Base-by-base conservation (phyloP, 257 asterid genomes). In the Plectranthus barbatus region DNA sequence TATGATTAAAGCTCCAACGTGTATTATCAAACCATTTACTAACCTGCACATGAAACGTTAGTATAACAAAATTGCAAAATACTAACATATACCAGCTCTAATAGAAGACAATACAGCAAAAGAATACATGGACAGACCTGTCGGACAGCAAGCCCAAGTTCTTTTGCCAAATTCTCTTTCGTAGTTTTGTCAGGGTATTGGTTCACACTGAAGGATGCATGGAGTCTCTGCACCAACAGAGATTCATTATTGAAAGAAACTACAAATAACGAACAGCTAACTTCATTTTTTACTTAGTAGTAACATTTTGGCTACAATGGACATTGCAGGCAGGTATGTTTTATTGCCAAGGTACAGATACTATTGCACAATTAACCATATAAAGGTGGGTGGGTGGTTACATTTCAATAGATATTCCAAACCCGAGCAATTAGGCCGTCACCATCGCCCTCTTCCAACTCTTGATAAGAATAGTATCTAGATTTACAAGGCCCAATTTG, bases 21-120 rank as follows among this genome's bases (percentile, higher is more conserved):
- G 96, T 79, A 80, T 93, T 90, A 42, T 77, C 92, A 56, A 93
- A 92, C 99, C 99, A 93, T 76, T 84, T 90, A 56, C 64, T 7
- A 26, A 93, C 91, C 99, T 90, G 85, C 33, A 45, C 13, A 37
- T 46, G 18, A 42, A 52, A 50, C 0, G 12, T 55, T 23, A 20
- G 6, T 14, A 56, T 5, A 34, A 67, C 23, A 57, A 15, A 58
- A 24, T 52, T 51, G 26, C 12, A 69, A 12, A 56, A 20, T 14
- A 59, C 36, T 7, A 20, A 39, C 21, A 60, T 14, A 7, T 44
- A 34, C 19, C 58, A 29, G 55, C 56, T 37, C 48, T 4, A 7
- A 14, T 31, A 6, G 40, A 55, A 61, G 23, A 8, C 13, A 41
- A 66, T 34, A 50, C 17, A 47, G n/a, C 42, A 33, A 42, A 48